Percentiles rank a stretch among this genome's conserved stretches.
These are phyloP conservation scores for Xylariaceae sp. DNA, from an alignment of 2,329 filamentous ascomycete species.

Conservation along the genomic window DNA sequence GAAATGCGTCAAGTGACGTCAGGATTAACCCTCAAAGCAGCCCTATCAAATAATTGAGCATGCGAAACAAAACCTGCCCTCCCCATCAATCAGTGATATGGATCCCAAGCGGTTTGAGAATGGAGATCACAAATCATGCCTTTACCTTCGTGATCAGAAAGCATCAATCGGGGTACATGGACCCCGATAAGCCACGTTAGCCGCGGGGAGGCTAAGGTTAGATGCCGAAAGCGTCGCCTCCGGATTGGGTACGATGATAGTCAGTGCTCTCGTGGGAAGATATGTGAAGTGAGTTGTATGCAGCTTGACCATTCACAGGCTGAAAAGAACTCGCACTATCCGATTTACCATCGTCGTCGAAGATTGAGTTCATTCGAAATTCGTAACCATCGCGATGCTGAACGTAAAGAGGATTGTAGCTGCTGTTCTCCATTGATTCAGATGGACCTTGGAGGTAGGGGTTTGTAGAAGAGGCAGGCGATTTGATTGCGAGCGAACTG, in stretches of 20 bases:
- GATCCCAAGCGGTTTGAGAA: no score
- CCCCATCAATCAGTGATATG: no score
- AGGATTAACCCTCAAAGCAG: no score
- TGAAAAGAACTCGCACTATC: conserved; percentile 19
- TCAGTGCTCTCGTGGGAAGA: conserved; percentile 11
- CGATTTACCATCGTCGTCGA: conserved; percentile 25
- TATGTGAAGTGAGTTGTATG: conserved; percentile 20
- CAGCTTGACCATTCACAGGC: conserved; percentile 18
- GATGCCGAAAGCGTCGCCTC: conserved; percentile 14
- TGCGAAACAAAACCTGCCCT: no score
- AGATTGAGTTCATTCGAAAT: conserved; percentile 22
- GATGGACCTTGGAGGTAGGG: conserved; percentile 23
- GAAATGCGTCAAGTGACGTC: no score
- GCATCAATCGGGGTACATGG: no score
- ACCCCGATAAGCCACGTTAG: no score
- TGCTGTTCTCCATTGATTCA: conserved; percentile 19
- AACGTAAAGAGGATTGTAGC: conserved; percentile 30
- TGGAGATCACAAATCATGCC: no score
- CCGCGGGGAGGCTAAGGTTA: conserved; percentile 1
- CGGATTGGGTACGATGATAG: conserved; percentile 15
- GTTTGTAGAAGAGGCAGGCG: conserved; percentile 18
- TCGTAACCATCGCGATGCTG: conserved; percentile 25
- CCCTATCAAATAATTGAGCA: no score
- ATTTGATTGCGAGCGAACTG: conserved; percentile 19
- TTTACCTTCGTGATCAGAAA: no score